Evolutionary conservation across 2,329 filamentous ascomycete species (phyloP), one percentile per base, ranked within the genome.

Genomic region (Trichoderma atroviride): DNA sequence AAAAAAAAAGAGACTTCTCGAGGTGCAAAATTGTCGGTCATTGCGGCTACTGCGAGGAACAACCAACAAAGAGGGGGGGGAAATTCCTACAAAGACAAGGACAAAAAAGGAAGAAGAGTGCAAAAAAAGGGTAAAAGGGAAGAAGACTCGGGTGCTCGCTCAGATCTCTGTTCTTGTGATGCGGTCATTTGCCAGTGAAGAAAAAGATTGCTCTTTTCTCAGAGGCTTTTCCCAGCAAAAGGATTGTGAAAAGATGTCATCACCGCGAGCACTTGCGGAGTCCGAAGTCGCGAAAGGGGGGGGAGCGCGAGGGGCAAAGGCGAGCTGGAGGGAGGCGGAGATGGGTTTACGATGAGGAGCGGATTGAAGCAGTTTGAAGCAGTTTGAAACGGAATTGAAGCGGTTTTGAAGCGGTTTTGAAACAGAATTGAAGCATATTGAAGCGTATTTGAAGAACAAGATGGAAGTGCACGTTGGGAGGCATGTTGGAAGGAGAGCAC

Each of bases 111-210:
- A 27, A 64, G 57, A 64, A 50, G 24, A 43, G 9, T 57, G 35
- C 68, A 24, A 50, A 53, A 53, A 31, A 27, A 63, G 37, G 16
- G 53, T 16, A 67, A 70, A 37, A 35, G 11, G 53, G 31, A 43
- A 16, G 50, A 55, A 50, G 31, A 47, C 24, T 33, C 27, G 24
- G 62, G 27, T 70, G 65, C 70, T 74, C 80, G 82, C 82, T 85
- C 83, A 80, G 83, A 85, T 85, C 72, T 85, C 83, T 83, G 83
- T 84, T 85, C 83, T 84, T 61, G 43, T 47, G 11, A 19, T 24
- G 35, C 27, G 57, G 56, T 61, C 65, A 67, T 29, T 24, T 67
- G 63, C 55, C 65, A 31, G 2, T 19, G 64, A 43, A 43, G 50
- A 29, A 29, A 29, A 59, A 31, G 43, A n/a, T n/a, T n/a, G 19